Evolutionary conservation across 1,284 basidiomycete species (phyloP).

Genomic region (Fomes fomentarius): DNA sequence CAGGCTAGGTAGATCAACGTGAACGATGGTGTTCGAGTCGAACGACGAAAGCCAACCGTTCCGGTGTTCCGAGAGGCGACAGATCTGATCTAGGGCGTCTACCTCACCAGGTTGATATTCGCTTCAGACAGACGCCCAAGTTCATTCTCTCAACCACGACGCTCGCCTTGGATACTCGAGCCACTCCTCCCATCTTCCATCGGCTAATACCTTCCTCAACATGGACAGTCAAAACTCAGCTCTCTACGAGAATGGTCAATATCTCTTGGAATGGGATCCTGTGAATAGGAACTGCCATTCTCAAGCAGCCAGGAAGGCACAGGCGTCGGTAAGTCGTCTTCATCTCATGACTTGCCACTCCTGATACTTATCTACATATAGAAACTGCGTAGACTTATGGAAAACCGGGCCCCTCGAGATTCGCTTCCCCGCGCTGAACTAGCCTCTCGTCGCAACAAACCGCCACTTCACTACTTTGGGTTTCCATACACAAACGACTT

Average conservation of each 20-base stretch:
- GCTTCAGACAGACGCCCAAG: neutral
- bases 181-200: neutral
- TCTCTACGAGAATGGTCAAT: neutral
- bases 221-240: neutral
- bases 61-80: too few species aligned
- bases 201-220: neutral
- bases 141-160: neutral
- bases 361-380: neutral
- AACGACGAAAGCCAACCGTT: too few species aligned
- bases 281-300: neutral
- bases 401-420: neutral
- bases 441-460: neutral
- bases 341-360: neutral
- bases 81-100: neutral
- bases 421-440: neutral
- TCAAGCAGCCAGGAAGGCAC: neutral
- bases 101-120: neutral
- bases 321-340: neutral
- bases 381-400: neutral
- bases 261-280: neutral
- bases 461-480: slow-evolving; percentile 5
- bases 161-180: neutral
- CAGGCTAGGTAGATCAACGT: neutral
- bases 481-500: slow-evolving; percentile 3
- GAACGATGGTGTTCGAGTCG: neutral